phyloP scores from a whole-genome alignment of 78 protist genomes.

The slime mould (Dictyostelium discoideum) region dicty_2.7 NC_007088.5:8054501-8055000 shows the following conservation, averaged over 20 bases:
- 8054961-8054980: slow-evolving; percentile 50
- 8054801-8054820: background rate
- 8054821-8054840: background rate
- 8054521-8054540: background rate
- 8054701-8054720: slow-evolving; percentile 23
- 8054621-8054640: slow-evolving; percentile 43
- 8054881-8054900: slow-evolving; percentile 32
- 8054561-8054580: slow-evolving; percentile 65
- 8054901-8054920: background rate
- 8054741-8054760: background rate
- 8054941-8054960: slow-evolving; percentile 80
- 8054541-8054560: background rate
- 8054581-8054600: slow-evolving; percentile 48
- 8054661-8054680: slow-evolving; percentile 76
- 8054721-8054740: slow-evolving; percentile 40
- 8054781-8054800: slow-evolving; percentile 10
- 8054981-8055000: background rate
- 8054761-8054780: background rate
- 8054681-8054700: slow-evolving; percentile 56
- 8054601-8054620: slow-evolving; percentile 2
- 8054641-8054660: slow-evolving; percentile 51
- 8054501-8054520: background rate
- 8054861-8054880: slow-evolving; percentile 27
- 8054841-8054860: background rate
- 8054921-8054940: slow-evolving; percentile 6